phyloP scores from a whole-genome alignment of 108 stramenopile genomes.

The Cyclotella atomus region DNA sequence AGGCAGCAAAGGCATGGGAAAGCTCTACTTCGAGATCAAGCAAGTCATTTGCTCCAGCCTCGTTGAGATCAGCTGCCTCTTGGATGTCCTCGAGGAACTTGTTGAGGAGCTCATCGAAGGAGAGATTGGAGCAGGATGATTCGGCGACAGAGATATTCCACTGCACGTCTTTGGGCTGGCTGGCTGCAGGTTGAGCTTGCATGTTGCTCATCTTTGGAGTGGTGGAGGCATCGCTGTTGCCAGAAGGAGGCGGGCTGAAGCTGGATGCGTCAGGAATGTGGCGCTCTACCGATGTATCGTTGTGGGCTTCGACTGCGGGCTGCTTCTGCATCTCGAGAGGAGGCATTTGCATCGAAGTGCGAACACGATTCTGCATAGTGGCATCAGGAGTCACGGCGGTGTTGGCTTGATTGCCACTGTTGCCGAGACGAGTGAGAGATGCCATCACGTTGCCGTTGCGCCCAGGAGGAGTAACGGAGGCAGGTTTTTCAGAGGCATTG shows the following conservation, averaged over 20 bases:
- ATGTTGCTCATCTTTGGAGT: conserved; percentile 47
- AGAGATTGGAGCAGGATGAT: conserved; percentile 3
- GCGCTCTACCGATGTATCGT: background rate
- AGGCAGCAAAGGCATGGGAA: conserved; percentile 37
- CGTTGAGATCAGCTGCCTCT: conserved; percentile 35
- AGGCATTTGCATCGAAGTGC: background rate
- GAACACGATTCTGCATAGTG: background rate
- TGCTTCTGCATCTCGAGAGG: background rate
- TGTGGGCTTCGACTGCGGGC: background rate
- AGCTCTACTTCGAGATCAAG: conserved; percentile 45
- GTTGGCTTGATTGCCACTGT: background rate
- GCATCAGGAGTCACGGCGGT: conserved; percentile 2
- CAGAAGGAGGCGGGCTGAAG: conserved; percentile 23
- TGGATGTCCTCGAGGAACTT: conserved; percentile 33
- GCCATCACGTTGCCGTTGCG: background rate
- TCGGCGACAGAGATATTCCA: background rate
- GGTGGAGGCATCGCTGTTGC: background rate
- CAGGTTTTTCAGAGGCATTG: background rate
- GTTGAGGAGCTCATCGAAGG: conserved; percentile 44
- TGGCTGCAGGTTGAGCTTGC: conserved; percentile 1
- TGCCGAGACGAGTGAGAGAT: background rate
- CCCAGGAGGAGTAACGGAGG: background rate
- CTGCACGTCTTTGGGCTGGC: background rate
- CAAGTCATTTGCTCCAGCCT: conserved; percentile 41
- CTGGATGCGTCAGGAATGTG: conserved; percentile 1